Evolutionary conservation across 1,284 basidiomycete species (phyloP).

Genomic region (Schizophyllum commune): DNA sequence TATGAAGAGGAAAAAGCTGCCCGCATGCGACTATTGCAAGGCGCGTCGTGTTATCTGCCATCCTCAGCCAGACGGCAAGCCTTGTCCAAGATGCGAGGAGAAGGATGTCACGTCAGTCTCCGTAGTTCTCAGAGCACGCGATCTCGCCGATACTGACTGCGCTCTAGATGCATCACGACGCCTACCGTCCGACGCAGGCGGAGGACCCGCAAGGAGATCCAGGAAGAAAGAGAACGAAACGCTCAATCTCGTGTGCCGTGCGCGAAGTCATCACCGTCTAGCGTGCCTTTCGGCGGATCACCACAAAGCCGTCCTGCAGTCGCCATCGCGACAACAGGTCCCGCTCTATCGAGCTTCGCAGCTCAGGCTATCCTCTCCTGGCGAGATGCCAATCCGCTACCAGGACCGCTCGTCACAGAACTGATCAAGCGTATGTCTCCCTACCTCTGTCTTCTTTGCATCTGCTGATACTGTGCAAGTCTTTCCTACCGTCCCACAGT

Average conservation of each 20-base stretch:
- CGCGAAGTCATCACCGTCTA: no score
- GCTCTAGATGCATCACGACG: background rate
- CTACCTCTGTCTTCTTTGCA: background rate
- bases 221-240: background rate
- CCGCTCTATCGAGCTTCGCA: no score
- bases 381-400: background rate
- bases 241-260: no score
- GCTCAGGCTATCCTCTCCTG: no score
- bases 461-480: no score
- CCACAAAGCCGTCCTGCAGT: no score
- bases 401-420: background rate
- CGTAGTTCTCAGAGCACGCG: background rate
- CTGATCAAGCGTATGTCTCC: conserved; percentile 1
- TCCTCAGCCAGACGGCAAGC: background rate
- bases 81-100: conserved; percentile 1
- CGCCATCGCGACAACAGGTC: no score
- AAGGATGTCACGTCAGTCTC: background rate
- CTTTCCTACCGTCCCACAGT: background rate
- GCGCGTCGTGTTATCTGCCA: background rate
- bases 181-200: background rate
- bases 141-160: background rate
- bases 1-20: background rate
- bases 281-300: background rate
- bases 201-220: background rate
- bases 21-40: conserved; percentile 2